Evolutionary conservation across 495 filamentous ascomycete genomes (phyloP), one percentile per base, ranked within the genome.

Genomic region (Acidomyces sp.): DNA sequence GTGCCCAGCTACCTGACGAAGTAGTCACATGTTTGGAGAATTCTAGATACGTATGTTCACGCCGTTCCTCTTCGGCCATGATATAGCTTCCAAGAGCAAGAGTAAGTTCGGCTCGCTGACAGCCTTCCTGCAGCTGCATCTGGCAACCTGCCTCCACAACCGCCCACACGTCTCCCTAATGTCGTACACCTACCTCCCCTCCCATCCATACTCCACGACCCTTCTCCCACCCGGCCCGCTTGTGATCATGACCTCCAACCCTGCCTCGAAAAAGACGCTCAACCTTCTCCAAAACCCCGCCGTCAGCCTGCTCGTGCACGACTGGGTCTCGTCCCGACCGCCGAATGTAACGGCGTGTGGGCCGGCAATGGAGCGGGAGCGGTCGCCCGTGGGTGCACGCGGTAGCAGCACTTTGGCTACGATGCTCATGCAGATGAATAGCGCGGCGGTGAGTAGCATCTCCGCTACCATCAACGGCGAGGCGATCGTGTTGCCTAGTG

Each of bases 181-280:
- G 90, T 94, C 93, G 64, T 97, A 95, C 67, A 95, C 90, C 54
- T 97, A 93, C 65, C 82, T 97, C 38, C 80, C 87, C 13, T 74
- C 71, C 0, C 16, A 83, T 85, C 13, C 87, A 76, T 62, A 71
- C 74, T 23, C 64, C 24, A 28, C 49, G 50, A 50, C 48, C 46
- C 18, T 41, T 42, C 36, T 55, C 45, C 85, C 82, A 16, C 5
- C 37, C 25, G 48, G 48, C 6, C 48, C 48, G 2, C 76, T 76
- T 39, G 87, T 94, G 49, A 78, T 94, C 61, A 93, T 94, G 85
- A 94, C 86, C 33, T 87, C 83, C 42, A 87, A 92, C 58, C 77
- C 83, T 3, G 71, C 80, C 28, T 87, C 83, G 37, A 83, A 82
- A 49, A 95, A 95, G 63, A 93, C 81, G 39, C 72, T 74, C 58